Base-by-base conservation (phyloP, 345 rosid species). In the Nephelium lappaceum region DNA sequence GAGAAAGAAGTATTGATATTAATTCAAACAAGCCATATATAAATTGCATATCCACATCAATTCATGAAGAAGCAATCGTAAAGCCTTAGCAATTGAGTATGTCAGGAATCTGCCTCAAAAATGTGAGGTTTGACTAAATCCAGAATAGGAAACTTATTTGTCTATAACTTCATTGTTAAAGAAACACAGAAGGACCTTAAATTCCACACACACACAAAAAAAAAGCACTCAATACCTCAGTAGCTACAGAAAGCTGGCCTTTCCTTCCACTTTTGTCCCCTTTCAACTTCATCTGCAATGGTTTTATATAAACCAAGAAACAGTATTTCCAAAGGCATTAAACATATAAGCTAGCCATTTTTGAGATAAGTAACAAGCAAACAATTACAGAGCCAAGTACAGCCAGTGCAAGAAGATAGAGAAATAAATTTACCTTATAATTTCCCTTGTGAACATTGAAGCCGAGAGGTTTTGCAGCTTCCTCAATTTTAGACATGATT, bases 381-480 rank as follows among this genome's bases (percentile, higher is more conserved):
- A 36, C 36, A 27, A 62, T 8, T 75, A 53, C 63, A n/a, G 24
- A 64, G 31, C 45, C 47, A 36, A 19, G 66, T 25, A 71, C 23
- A 57, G 43, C 38, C 3, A 61, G 67, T 49, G 21, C 61, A 21
- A 9, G 15, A 39, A 8, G 39, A 14, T 60, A 70, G 11, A 55
- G 38, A 38, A 63, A 60, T 11, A 19, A 79, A n/a, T 31, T 78
- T 51, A 93, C 98, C 96, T 92, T 95, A 87, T 95, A 95, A 85
- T 95, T 89, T 73, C 81, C 78, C 88, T 91, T 95, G 85, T 87
- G 89, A 71, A 93, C 93, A 79, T 93, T 92, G 82, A 95, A 93
- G 21, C 99, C 99, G 67, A 95, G 78, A 76, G 99, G 99, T 85
- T 89, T 95, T 49, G 99, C 98, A 53, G 96, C 90, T 92, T 95